phyloP scores from a whole-genome alignment of 2,329 filamentous ascomycete genomes.

The Claviceps sorghi region DNA sequence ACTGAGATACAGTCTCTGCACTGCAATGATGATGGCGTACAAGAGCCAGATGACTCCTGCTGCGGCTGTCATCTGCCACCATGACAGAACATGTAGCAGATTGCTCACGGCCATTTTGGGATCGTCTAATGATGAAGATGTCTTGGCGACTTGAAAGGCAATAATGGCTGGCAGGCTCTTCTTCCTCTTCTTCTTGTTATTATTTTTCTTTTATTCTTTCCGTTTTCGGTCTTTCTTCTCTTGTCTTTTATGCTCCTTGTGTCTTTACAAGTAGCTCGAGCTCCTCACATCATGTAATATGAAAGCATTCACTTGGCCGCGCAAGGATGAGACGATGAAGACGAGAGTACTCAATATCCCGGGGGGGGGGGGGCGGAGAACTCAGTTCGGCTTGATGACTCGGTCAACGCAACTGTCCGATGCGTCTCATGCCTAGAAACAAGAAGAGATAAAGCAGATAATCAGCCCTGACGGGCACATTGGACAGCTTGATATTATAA shows the following conservation, averaged over 20 bases:
- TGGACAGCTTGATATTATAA: background rate
- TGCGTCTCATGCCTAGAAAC: background rate
- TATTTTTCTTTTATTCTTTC: background rate
- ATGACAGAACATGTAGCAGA: slow-evolving; percentile 11
- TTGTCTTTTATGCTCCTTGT: background rate
- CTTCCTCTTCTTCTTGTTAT: background rate
- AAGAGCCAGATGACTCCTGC: slow-evolving; percentile 14
- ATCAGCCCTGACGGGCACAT: background rate
- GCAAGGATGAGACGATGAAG: background rate
- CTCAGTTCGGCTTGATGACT: background rate
- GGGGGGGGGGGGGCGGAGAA: background rate
- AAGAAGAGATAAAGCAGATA: background rate
- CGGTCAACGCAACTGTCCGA: background rate
- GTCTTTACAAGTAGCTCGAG: background rate
- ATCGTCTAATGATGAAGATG: background rate
- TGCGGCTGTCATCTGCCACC: slow-evolving; percentile 14
- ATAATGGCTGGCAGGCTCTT: background rate
- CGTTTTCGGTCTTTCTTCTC: background rate
- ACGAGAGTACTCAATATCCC: background rate
- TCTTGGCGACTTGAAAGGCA: background rate
- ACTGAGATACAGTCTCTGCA: slow-evolving; percentile 22
- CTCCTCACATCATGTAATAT: background rate
- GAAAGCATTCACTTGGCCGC: background rate
- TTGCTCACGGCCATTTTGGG: slow-evolving; percentile 8
- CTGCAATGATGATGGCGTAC: slow-evolving; percentile 15